Base-by-base conservation (phyloP, 305 asterid species). In the Ajuga reptans region DNA sequence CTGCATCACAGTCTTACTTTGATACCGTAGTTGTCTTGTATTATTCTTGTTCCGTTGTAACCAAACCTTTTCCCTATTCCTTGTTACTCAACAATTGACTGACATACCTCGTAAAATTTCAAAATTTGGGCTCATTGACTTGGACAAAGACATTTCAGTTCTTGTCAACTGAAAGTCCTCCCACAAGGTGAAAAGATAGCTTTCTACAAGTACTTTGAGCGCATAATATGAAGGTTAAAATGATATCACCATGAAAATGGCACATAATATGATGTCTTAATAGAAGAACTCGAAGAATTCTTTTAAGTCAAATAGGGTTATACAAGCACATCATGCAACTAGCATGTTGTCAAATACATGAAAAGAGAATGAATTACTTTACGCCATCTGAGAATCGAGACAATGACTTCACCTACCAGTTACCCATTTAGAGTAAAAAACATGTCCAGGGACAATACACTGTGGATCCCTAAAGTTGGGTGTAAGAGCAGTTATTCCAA, bases 391-490 rank as follows among this genome's bases (percentile, higher is more conserved):
- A 24, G 17, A 49, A 65, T 42, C 29, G 12, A 21, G 55, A 64
- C 65, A 46, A 39, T 10, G 27, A 72, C 51, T 50, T 42, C 57
- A 63, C 64, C 77, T 33, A 72, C 55, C 43, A 31, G 16, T 15
- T 33, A 43, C 61, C 33, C 45, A 16, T n/a, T 55, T 18, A 39
- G 53, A 37, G 71, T 9, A 31, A 54, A 42, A 16, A 62, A 64
- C 65, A 10, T 55, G 43, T 24, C 14, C 66, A 45, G 51, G 46
- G 53, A 49, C 53, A 16, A 24, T 43, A 45, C 33, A 49, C 9
- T 9, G n/a, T 17, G 6, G 65, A 72, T 9, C 70, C 53, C 34
- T 8, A 64, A 16, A 72, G 18, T 24, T 60, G 21, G 62, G 58
- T 16, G 45, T 42, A 42, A 0, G 7, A 53, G 59, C 24, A 34